Conservation (phyloP, 2,329 filamentous ascomycete species). For the Ceratocystis albifundus region DNA sequence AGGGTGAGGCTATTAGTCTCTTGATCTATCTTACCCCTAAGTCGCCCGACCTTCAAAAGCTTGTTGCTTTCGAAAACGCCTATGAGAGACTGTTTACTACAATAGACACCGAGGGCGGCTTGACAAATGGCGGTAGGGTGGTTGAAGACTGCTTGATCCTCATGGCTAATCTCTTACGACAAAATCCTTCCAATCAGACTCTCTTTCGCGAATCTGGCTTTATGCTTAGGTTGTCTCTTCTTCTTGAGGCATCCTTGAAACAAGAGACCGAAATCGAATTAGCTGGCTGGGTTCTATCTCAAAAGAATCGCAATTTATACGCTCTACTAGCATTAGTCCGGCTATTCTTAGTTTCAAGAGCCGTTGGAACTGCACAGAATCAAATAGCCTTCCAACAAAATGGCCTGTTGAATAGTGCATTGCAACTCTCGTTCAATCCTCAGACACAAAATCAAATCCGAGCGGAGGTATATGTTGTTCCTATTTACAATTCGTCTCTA, state of each 20-base stretch:
- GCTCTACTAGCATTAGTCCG: constrained; percentile 77
- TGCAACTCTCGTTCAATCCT: constrained; percentile 71
- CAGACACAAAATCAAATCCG: constrained; percentile 64
- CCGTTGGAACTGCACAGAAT: constrained; percentile 67
- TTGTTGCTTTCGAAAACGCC: constrained; percentile 89
- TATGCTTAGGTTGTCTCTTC: constrained; percentile 56
- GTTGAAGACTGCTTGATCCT: constrained; percentile 91
- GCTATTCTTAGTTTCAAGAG: constrained; percentile 73
- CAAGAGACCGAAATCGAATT: constrained; percentile 43
- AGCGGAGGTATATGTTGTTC: constrained; percentile 52
- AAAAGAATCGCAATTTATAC: constrained; percentile 83
- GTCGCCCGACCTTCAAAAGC: constrained; percentile 81
- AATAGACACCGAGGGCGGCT: constrained; percentile 67
- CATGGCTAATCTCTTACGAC: constrained; percentile 73
- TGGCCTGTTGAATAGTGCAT: constrained; percentile 63
- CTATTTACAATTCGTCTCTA: neutral
- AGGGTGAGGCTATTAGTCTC: constrained; percentile 77
- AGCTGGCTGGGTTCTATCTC: constrained; percentile 62
- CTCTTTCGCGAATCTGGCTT: constrained; percentile 86
- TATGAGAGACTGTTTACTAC: constrained; percentile 79
- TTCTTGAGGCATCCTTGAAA: constrained; percentile 50
- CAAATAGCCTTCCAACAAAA: constrained; percentile 77
- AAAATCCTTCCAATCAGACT: constrained; percentile 86
- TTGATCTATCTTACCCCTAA: constrained; percentile 79
- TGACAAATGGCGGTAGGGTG: constrained; percentile 70